Base-by-base conservation (phyloP, 768 basidiomycete genomes). In the Pleurotus citrinopileatus region DNA sequence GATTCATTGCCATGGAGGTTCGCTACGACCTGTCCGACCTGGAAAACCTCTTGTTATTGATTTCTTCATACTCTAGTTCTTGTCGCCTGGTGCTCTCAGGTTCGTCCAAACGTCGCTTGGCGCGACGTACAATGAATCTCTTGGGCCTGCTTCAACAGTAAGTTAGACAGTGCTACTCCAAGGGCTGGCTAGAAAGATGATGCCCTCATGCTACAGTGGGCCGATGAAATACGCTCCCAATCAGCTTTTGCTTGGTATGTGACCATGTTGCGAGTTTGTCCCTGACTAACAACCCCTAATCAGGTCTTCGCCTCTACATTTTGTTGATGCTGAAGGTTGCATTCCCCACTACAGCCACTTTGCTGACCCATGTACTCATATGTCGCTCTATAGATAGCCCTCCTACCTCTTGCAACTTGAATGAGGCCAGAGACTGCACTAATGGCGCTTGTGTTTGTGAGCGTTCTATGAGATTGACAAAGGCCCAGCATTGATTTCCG, bases 111-210 rank as follows among this genome's bases (percentile, higher is more conserved):
- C 69, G 0, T 73, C 75, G 3, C 65, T 82, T 7, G 75, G 75
- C 1, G 64, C 75, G 0, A 73, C 67, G 0, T 80, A 75, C 58
- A 67, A 68, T 45, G 56, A 70, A 42, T 75, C 77, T 6, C 73
- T 83, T 17, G 80, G 79, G 1, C 72, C 73, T 53, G 79, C 78
- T 6, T 76, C 79, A 3, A 70, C 75, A 8, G 79, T 81, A 52
- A 56, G 68, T 28, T 40, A 42, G 17, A 32, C n/a, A 3, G 36
- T 19, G 34, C 25, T 32, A 3, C 48, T 27, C 26, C 37, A 7
- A 15, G 25, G 52, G 50, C 15, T 56, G 4, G 13, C 17, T 32
- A 36, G 13, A 3, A 27, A 7, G 19, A 26, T 15, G n/a, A n/a
- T n/a, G n/a, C 23, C 12, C n/a, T 37, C 2, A 19, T 15, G 32